Evolutionary conservation across 192 early-diverging fungal genomes (phyloP), one percentile per base, ranked within the genome.

Genomic region (Podochytrium sp.): DNA sequence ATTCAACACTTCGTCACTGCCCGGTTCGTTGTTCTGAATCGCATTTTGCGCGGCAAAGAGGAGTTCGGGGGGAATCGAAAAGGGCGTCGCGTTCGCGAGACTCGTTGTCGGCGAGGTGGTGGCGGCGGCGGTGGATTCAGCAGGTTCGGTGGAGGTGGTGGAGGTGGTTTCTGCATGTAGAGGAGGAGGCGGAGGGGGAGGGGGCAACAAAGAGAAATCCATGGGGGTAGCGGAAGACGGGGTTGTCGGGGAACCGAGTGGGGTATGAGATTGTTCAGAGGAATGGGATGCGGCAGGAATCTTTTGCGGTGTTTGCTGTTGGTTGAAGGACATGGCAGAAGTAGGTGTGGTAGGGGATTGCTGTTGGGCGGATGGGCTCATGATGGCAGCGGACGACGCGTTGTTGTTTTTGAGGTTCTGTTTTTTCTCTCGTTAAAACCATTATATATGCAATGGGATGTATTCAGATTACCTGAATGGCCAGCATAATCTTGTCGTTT

Each of bases 1-100:
- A 71, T 41, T 59, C 51, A 71, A 29, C 35, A 71, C 57, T 57
- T 71, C 69, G 12, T 57, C 41, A 33, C 69, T 71, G 5, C 38
- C 57, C 39, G 55, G 39, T 23, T 47, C 69, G 32, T 51, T 51
- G 30, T 60, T 71, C 30, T 71, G 69, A n/a, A 71, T 57, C 39
- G 69, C 69, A 32, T 32, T 71, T 33, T 71, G 69, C n/a, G 69
- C 69, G 4, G 69, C 69, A 71, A 41, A 32, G 30, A 71, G 34
- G 14, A 71, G 30, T 47, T 71, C 69, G 25, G 69, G 18, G 10
- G 69, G 69, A 71, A 71, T 71, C 37, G 40, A 16, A 39, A 58
- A 23, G 10, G 64, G 18, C 18, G 42, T 33, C 10, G 29, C 40
- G 29, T 37, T 39, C 61, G 29, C n/a, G 7, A 20, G 7, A 63